Conservation (phyloP, 345 rosid genomes). For the Citrus inodora region DNA sequence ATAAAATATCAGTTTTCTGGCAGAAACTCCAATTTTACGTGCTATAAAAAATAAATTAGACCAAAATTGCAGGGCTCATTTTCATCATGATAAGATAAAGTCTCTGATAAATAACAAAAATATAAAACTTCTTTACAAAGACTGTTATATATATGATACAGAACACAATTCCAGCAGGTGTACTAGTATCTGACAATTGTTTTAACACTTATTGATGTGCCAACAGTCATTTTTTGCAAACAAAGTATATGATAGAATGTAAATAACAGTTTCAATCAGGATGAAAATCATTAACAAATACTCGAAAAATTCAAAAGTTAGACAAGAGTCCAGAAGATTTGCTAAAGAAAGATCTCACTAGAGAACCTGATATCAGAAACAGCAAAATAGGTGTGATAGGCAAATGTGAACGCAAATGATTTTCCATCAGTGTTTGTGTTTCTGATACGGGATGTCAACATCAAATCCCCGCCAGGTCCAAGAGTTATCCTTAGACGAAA, state of each 20-base stretch:
- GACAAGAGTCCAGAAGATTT: background rate
- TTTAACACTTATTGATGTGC: background rate
- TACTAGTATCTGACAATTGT: background rate
- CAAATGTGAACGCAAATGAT: conserved; percentile 58
- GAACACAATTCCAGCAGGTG: background rate
- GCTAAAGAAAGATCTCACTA: background rate
- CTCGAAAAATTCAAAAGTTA: background rate
- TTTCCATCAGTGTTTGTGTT: conserved; percentile 57
- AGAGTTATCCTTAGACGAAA: conserved; percentile 53
- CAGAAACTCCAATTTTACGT: background rate
- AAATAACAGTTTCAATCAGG: background rate
- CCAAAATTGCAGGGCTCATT: background rate
- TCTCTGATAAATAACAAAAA: background rate
- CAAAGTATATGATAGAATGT: background rate
- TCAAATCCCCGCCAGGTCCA: conserved; percentile 57
- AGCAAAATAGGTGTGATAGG: conserved; percentile 55
- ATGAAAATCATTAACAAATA: background rate
- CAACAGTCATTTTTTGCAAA: background rate
- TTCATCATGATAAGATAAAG: background rate
- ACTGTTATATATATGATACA: background rate
- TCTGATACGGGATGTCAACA: conserved; percentile 59
- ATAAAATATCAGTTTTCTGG: background rate
- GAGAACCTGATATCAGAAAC: conserved; percentile 56
- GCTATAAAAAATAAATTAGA: background rate
- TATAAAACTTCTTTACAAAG: background rate